Evolutionary conservation across 345 rosid genomes (phyloP), one percentile per base, ranked within the genome.

Genomic region (Turritis glabra): DNA sequence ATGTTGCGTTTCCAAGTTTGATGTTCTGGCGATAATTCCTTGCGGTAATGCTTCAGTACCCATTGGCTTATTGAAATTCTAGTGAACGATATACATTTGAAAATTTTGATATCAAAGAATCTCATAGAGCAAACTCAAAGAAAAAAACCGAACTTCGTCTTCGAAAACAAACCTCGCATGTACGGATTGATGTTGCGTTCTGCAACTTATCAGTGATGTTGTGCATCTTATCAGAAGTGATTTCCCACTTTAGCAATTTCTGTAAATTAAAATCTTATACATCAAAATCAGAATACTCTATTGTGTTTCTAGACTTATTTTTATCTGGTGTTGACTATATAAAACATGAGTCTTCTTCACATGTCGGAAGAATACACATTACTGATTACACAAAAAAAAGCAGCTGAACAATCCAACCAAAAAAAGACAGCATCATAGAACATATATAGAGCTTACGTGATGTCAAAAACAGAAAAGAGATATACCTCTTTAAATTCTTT

Each of bases 11-110:
- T 87, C 86, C 46, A 86, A 77, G 80, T 91, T 83, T 22, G 95
- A 86, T 38, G 88, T 86, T 56, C 70, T 65, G 2, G 71, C 77
- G 43, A 91, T 80, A 25, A 91, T 89, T 72, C 91, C 97, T 77
- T 82, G 74, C 1, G 97, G 95, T 73, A 91, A 80, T 30, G 87
- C 50, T 59, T 89, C 91, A 27, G 79, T 82, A 27, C 95, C 92
- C 12, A 75, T 30, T 43, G 89, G 86, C 80, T 74, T 82, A 79
- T 84, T 80, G 41, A 30, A 73, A 75, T 75, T 79, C 96, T 90
- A 63, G 48, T 23, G 64, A 67, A 54, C 30, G 18, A 72, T 21
- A 22, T 10, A 0, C 0, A 67, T 7, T 27, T 29, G 14, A 27
- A 52, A 47, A 7, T 3, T n/a, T 41, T 38, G 23, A 23, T 7